Conservation (phyloP, 225 moss, liverwort and hornwort genomes). For the Bryoerythrophyllum caledonicum region DNA sequence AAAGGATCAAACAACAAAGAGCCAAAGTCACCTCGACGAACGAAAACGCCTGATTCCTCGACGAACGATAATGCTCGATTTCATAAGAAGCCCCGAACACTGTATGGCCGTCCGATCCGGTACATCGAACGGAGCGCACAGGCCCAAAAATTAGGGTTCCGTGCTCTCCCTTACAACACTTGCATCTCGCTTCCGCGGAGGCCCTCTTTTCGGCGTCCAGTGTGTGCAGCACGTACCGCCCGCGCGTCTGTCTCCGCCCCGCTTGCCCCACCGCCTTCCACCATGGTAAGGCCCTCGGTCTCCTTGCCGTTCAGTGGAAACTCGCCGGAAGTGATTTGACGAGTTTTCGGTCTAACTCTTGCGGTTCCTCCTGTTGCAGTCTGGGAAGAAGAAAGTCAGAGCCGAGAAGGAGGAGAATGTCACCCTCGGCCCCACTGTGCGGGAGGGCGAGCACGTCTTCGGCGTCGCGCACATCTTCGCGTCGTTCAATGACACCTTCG, state of each 20-base stretch:
- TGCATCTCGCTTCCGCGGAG: fast-evolving
- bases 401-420: conserved; percentile 94
- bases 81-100: background rate
- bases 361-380: conserved; percentile 39
- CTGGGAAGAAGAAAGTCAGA: conserved; percentile 90
- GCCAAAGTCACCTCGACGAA: too few species aligned
- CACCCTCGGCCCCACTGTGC: conserved; percentile 81
- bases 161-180: background rate
- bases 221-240: background rate
- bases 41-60: too few species aligned
- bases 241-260: background rate
- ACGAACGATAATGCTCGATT: too few species aligned
- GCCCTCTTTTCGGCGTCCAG: conserved; percentile 26
- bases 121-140: conserved; percentile 5
- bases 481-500: conserved; percentile 88
- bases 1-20: too few species aligned
- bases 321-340: too few species aligned
- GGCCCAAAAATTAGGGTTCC: conserved; percentile 22
- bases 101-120: conserved; percentile 8
- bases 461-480: conserved; percentile 88
- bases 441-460: conserved; percentile 88
- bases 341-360: background rate
- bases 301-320: background rate
- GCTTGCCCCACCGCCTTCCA: conserved; percentile 14
- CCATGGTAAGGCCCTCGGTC: conserved; percentile 22